Base-by-base conservation (phyloP, 768 basidiomycete species). In the Mycena filopes region DNA sequence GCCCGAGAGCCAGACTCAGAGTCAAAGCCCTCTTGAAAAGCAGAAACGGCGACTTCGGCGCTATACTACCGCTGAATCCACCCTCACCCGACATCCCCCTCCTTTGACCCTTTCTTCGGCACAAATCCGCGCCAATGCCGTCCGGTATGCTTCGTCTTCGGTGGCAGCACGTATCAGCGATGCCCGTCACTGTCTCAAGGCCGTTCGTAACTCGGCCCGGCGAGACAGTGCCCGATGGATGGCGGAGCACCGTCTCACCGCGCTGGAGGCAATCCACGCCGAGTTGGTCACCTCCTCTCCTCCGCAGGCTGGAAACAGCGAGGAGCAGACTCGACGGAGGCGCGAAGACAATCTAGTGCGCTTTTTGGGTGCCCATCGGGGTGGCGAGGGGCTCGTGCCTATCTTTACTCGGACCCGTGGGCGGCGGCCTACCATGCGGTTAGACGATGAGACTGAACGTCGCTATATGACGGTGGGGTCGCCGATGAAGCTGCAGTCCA, bases 11-110 rank as follows among this genome's bases (percentile, higher is more conserved):
- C 55, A 62, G 43, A 65, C 43, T 33, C 55, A 62, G 43, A 65
- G 49, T 33, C 33, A 33, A 15, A 65, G 49, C 38, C 63, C 68
- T 11, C 31, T 69, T 20, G 68, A 65, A 65, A 61, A 61, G 50
- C 68, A 69, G 29, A 69, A 69, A 29, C 3, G 54, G 20, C 63
- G 68, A 43, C 55, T 69, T 15, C 31, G 42, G 29, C 68, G 68
- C n/a, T 69, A 69, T 55, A 31, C 29, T 23, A 38, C 55, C 28
- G 63, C 68, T 23, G 68, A 69, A 50, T 49, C 56, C 20, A 20
- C 4, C 38, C 68, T 69, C 18, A 60, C 60, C 15, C 56, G 56
- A 33, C 48, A 62, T 4, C 47, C 63, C 28, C 20, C 40, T 40
- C 50, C 63, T 33, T 28, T 49, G 2, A 3, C 40, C 12, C 46